phyloP scores from a whole-genome alignment of 164 flowering plant genomes.

The Sextonia rubra region DNA sequence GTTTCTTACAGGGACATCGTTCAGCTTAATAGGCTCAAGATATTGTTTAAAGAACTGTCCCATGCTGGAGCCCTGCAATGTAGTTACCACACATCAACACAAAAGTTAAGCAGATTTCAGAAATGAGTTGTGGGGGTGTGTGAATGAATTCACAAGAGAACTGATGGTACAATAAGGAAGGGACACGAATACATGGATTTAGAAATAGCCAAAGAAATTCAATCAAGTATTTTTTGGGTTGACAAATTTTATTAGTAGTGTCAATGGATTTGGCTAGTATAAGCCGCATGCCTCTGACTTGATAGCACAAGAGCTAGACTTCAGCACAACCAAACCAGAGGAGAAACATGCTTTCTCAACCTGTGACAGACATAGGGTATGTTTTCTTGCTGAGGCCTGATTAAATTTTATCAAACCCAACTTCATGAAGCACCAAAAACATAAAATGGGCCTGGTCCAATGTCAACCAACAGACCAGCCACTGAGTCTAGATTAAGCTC shows the following conservation, averaged over 20 bases:
- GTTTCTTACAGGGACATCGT: conserved; percentile 64
- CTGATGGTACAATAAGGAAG: too few relatives aligned
- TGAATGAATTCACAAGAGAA: too few relatives aligned
- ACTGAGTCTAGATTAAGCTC: not conserved
- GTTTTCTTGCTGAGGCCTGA: not conserved
- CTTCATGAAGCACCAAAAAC: not conserved
- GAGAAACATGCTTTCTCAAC: not conserved
- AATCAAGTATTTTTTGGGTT: too few relatives aligned
- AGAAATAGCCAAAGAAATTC: too few relatives aligned
- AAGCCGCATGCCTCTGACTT: not conserved
- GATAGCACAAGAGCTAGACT: not conserved
- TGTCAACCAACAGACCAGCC: not conserved
- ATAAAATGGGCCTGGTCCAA: not conserved
- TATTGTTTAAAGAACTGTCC: conserved; percentile 93
- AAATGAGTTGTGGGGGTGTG: too few relatives aligned
- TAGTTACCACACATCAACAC: not conserved
- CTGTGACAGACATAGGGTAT: not conserved
- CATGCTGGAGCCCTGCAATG: conserved; percentile 85
- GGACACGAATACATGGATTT: too few relatives aligned
- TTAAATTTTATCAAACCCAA: not conserved
- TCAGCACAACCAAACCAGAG: not conserved
- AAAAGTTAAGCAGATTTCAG: too few relatives aligned
- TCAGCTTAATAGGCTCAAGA: conserved; percentile 88
- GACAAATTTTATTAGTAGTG: not conserved
- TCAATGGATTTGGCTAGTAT: not conserved